Evolutionary conservation across 202 grass and related monocot genomes (phyloP).

Genomic region (Setaria italica): DNA sequence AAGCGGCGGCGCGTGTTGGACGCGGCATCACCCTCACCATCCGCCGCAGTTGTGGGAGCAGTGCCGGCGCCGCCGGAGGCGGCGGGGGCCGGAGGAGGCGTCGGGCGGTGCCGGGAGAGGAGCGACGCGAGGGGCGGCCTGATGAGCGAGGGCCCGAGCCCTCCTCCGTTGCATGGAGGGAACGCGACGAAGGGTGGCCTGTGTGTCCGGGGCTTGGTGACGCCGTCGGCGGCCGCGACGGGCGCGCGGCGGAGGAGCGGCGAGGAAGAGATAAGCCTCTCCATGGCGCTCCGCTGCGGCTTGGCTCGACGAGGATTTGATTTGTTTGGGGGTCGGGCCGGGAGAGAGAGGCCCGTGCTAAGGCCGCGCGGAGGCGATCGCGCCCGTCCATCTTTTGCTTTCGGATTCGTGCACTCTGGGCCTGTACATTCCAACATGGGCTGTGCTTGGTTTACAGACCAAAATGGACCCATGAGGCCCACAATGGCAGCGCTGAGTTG

Average conservation of each 20-base stretch:
- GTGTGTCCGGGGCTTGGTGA: neutral
- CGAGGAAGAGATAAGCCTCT: slow-evolving; percentile 83
- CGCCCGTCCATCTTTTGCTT: too few species aligned
- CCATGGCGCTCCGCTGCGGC: slow-evolving; percentile 38
- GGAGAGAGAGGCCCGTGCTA: neutral
- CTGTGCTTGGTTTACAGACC: too few species aligned
- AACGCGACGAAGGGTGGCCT: slow-evolving; percentile 1
- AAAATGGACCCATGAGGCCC: too few species aligned
- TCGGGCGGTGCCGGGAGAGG: slow-evolving; percentile 45
- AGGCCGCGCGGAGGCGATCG: slow-evolving; percentile 11
- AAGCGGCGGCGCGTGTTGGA: neutral
- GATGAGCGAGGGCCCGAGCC: neutral
- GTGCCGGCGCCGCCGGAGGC: neutral
- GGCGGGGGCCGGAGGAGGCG: neutral
- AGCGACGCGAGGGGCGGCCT: slow-evolving; percentile 22
- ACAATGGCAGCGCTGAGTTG: too few species aligned
- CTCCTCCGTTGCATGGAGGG: neutral
- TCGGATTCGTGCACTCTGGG: too few species aligned
- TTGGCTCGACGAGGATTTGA: neutral
- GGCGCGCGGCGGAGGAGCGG: slow-evolving; percentile 41
- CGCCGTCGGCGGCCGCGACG: neutral
- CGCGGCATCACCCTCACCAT: neutral
- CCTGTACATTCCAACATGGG: too few species aligned
- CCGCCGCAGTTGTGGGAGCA: neutral
- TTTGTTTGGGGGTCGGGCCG: slow-evolving; percentile 5